These are phyloP conservation scores for Haplographium delicatum DNA, from an alignment of 495 filamentous ascomycete genomes.

Conservation along the genomic window DNA sequence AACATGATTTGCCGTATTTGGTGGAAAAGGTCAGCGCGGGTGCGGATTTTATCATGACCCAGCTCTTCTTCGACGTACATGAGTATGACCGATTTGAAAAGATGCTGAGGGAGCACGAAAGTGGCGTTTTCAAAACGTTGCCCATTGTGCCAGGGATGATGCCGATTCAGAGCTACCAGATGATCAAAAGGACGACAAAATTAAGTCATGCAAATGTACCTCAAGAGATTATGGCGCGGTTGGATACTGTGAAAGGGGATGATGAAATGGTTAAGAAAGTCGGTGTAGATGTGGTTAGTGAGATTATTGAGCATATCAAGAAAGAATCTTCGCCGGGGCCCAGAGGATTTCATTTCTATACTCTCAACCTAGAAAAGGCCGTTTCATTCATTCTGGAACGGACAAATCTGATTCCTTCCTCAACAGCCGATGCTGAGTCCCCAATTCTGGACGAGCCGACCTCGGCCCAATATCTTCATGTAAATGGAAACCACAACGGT, in stretches of 20 bases:
- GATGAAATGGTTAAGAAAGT: slow-evolving; percentile 85
- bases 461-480: slow-evolving; percentile 12
- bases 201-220: slow-evolving; percentile 85
- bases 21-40: slow-evolving; percentile 88
- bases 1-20: slow-evolving; percentile 80
- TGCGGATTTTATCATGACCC: slow-evolving; percentile 99
- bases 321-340: slow-evolving; percentile 51
- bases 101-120: slow-evolving; percentile 73
- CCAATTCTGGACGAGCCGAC: slow-evolving; percentile 28
- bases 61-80: slow-evolving; percentile 87
- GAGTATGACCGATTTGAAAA: slow-evolving; percentile 77
- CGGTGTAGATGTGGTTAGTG: slow-evolving; percentile 64
- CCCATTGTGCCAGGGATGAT: slow-evolving; percentile 93
- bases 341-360: slow-evolving; percentile 95
- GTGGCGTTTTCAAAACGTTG: slow-evolving; percentile 80
- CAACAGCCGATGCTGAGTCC: slow-evolving; percentile 27
- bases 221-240: slow-evolving; percentile 54
- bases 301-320: slow-evolving; percentile 67
- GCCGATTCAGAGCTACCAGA: slow-evolving; percentile 96
- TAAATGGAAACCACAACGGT: slow-evolving; percentile 28
- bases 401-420: slow-evolving; percentile 70
- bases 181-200: slow-evolving; percentile 91
- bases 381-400: slow-evolving; percentile 89
- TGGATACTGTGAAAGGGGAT: slow-evolving; percentile 79
- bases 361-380: slow-evolving; percentile 92